Percentiles rank a stretch among this genome's conserved stretches.
phyloP scores from a whole-genome alignment of 345 rosid genomes.

The Gossypium thurberi region DNA sequence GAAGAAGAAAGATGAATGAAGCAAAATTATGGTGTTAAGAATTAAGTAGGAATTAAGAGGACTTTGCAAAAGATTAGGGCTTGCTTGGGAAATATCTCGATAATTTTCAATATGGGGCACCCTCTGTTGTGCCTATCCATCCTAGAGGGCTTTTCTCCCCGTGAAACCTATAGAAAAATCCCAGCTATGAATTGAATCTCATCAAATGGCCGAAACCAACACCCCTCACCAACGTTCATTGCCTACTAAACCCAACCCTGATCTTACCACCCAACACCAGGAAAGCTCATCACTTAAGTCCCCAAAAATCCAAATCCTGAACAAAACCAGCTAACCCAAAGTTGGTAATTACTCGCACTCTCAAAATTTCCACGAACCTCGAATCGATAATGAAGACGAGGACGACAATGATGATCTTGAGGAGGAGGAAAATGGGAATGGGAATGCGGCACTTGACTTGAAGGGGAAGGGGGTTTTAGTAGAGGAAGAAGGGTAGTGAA shows the following conservation, averaged over 20 bases:
- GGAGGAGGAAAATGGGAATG: too few species aligned
- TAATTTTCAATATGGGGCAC: too few species aligned
- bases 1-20: too few species aligned
- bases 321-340: slow-evolving; percentile 14
- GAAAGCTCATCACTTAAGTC: slow-evolving; percentile 29
- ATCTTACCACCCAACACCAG: slow-evolving; percentile 12
- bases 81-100: too few species aligned
- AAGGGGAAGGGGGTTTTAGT: slow-evolving; percentile 48
- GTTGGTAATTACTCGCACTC: not conserved
- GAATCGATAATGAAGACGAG: not conserved
- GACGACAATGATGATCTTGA: too few species aligned
- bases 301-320: slow-evolving; percentile 27
- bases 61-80: too few species aligned
- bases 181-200: not conserved
- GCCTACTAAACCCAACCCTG: slow-evolving; percentile 50
- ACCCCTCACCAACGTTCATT: slow-evolving; percentile 41
- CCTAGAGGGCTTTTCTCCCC: too few species aligned
- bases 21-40: too few species aligned
- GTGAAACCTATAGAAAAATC: not conserved
- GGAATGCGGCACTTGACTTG: slow-evolving; percentile 29
- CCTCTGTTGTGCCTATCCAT: too few species aligned
- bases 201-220: slow-evolving; percentile 45
- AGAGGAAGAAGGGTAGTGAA: slow-evolving; percentile 40
- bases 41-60: too few species aligned
- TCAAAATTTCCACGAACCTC: not conserved